phyloP scores from a whole-genome alignment of 1,284 basidiomycete genomes.

The Cutaneotrichosporon cutaneum region DNA sequence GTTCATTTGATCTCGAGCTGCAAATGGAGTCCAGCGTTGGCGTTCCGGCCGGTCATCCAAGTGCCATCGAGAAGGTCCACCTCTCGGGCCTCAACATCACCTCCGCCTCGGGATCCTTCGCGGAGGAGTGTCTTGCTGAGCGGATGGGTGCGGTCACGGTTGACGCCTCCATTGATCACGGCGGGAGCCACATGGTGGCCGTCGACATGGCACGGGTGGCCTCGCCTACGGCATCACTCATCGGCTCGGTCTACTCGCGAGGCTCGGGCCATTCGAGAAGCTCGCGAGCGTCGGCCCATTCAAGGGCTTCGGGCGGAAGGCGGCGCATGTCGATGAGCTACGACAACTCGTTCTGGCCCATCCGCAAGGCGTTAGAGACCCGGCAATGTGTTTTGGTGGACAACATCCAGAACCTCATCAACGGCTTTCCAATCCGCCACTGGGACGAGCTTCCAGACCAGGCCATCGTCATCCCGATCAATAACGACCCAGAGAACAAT shows the following conservation, averaged over 20 bases:
- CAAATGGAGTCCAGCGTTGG: constrained; percentile 27
- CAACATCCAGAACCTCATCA: constrained; percentile 40
- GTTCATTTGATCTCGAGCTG: constrained; percentile 17
- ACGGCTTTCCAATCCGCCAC: constrained; percentile 42
- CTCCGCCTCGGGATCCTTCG: neutral
- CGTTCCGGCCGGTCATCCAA: constrained; percentile 34
- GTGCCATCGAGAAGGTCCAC: constrained; percentile 15
- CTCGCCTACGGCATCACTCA: neutral
- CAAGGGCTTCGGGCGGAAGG: neutral
- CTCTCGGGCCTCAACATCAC: neutral
- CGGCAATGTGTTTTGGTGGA: constrained; percentile 48
- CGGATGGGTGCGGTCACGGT: neutral
- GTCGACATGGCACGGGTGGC: neutral
- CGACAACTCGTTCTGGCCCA: constrained; percentile 36
- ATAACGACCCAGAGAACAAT: constrained; percentile 6
- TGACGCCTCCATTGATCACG: neutral
- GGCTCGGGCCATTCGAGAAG: neutral
- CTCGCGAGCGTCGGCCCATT: neutral
- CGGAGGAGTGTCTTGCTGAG: neutral
- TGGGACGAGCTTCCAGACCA: constrained; percentile 47
- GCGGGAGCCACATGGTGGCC: neutral
- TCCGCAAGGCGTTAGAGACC: constrained; percentile 40
- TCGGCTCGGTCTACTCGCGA: neutral
- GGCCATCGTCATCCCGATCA: constrained; percentile 17
- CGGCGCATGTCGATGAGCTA: neutral